These are phyloP conservation scores for Acanthamoeba culbertsoni DNA, from an alignment of 208 protist species.

Conservation along the genomic window DNA sequence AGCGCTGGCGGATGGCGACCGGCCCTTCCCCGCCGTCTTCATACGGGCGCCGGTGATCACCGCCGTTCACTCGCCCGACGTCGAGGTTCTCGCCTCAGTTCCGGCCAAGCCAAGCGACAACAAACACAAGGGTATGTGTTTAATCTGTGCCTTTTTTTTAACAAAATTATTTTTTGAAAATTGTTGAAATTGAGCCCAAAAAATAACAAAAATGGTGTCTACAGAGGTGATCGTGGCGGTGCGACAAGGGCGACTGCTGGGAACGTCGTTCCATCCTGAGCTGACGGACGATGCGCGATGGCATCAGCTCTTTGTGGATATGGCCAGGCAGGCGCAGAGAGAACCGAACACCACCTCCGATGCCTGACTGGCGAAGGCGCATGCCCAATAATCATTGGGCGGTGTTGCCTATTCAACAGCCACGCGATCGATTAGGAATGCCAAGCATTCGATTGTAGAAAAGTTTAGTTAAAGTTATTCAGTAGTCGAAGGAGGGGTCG, in stretches of 20 bases:
- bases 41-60: slow-evolving; percentile 69
- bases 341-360: background rate
- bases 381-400: too few species aligned
- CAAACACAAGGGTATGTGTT: background rate
- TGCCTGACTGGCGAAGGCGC: too few species aligned
- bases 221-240: slow-evolving; percentile 68
- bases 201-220: background rate
- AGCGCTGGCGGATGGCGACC: background rate
- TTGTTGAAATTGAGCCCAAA: background rate
- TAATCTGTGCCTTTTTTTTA: background rate
- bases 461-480: background rate
- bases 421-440: background rate
- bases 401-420: background rate
- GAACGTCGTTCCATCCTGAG: slow-evolving; percentile 69
- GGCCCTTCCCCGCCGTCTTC: slow-evolving; percentile 61
- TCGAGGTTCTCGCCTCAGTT: background rate
- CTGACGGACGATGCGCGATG: slow-evolving; percentile 37
- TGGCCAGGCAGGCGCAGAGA: background rate
- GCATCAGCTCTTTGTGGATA: slow-evolving; percentile 51
- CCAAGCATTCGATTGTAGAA: background rate
- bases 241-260: slow-evolving; percentile 64
- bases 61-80: background rate
- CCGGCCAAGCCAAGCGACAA: background rate
- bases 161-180: background rate
- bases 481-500: background rate